Evolutionary conservation across 805 yeast genomes (phyloP), one percentile per base, ranked within the genome.

Genomic region (Komagataella mondaviorum): DNA sequence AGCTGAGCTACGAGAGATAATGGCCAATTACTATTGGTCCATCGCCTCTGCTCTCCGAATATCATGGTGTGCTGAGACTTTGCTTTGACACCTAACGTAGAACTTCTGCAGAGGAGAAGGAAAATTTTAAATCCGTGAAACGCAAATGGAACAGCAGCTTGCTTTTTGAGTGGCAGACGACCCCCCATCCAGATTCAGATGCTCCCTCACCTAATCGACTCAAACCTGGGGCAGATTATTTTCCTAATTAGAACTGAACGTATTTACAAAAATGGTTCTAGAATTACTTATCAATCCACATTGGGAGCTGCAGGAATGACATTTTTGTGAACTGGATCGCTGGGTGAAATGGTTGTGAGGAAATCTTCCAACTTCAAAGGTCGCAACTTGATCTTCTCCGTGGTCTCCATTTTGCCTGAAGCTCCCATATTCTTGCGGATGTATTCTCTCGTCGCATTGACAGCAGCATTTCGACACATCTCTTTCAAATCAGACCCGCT

Each of bases 401-500:
- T 52, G 2, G 56, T 65, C 18, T 67, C 68, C 17, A 66, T 59
- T 43, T 66, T 66, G 51, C 63, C 59, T 12, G 71, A 67, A 56
- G 73, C 70, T 56, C 65, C 65, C 62, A 75, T 74, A 62, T 86
- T 85, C 51, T 68, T 66, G 47, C 67, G 57, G 53, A 91, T 87
- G 63, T 78, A 88, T 65, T 93, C 97, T 58, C 96, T 75, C 61
- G 91, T 89, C 0, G 96, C 86, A 57, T 76, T 76, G 71, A 90
- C 77, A 1, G 96, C 96, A 0, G 99, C 99, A 60, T 88, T 95
- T 52, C 99, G 78, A 62, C 96, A 88, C 49, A 87, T 68, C 62
- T 93, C 99, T 60, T 86, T 83, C 62, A 93, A 72, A 60, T 91
- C 99, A 2, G 96, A 85, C 2, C 99, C 99, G 56, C 95, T 85